Conservation (phyloP, 352 stramenopile genomes). For the Pythium rishiriense region DNA sequence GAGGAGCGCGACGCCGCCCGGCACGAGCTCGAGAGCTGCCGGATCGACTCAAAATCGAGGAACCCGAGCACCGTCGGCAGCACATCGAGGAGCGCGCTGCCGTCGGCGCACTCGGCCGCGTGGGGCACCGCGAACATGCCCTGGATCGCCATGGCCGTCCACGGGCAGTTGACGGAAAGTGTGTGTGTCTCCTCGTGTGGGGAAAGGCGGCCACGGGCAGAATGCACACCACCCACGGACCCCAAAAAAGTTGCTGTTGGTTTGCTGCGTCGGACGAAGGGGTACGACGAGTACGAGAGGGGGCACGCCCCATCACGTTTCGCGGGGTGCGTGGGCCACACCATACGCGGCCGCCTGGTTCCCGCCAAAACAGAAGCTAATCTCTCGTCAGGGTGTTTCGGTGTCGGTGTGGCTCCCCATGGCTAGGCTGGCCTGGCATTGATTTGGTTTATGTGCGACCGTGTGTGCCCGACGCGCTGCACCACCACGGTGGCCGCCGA, state of each 20-base stretch:
- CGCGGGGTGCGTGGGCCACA: background rate
- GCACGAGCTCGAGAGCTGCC: constrained; percentile 18
- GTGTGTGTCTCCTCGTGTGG: background rate
- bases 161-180: too few species aligned
- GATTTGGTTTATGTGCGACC: background rate
- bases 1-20: constrained; percentile 2
- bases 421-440: background rate
- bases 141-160: constrained; percentile 1
- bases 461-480: background rate
- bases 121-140: background rate
- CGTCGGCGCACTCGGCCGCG: background rate
- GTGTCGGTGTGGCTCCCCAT: background rate
- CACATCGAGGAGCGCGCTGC: constrained; percentile 6
- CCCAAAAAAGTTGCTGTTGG: constrained; percentile 6
- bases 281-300: too few species aligned
- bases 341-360: background rate
- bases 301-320: background rate
- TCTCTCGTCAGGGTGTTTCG: background rate
- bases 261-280: background rate
- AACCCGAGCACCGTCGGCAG: constrained; percentile 11
- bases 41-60: constrained; percentile 15
- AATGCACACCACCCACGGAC: background rate
- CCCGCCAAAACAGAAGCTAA: constrained; percentile 4
- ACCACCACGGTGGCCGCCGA: background rate
- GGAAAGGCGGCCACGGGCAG: background rate